Conservation (phyloP, 441 rosid species). For the Erodium chrysanthum region DNA sequence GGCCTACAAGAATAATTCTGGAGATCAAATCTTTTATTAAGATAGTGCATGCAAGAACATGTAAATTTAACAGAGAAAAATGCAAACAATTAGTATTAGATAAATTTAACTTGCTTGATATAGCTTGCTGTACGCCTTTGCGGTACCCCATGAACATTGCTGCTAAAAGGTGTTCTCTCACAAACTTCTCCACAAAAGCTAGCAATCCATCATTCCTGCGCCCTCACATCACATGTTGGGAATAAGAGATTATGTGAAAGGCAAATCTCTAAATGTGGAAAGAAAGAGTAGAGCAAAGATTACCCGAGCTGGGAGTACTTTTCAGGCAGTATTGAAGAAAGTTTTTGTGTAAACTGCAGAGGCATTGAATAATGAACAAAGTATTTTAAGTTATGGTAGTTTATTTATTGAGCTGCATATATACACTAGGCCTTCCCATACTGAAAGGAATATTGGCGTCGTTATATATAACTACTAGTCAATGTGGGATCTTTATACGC, state of each 20-base stretch:
- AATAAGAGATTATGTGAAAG: constrained; percentile 11
- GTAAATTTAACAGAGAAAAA: too few species aligned
- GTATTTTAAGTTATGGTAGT: neutral
- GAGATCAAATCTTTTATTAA: constrained; percentile 13
- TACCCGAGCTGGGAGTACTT: constrained; percentile 89
- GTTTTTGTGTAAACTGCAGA: constrained; percentile 84
- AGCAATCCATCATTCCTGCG: constrained; percentile 95
- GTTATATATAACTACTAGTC: neutral
- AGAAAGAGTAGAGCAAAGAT: constrained; percentile 20
- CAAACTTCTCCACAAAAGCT: constrained; percentile 86
- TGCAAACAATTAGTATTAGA: neutral
- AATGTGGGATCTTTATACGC: neutral
- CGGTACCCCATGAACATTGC: constrained; percentile 95
- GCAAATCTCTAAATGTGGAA: too few species aligned
- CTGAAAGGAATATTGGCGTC: neutral
- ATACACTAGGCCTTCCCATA: neutral
- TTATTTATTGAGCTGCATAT: neutral
- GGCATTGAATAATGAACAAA: constrained; percentile 24
- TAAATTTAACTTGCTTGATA: constrained; percentile 61
- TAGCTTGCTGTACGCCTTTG: constrained; percentile 96
- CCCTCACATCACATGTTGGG: constrained; percentile 15
- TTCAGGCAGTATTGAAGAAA: constrained; percentile 73
- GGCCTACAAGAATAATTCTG: constrained; percentile 44
- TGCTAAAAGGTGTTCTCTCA: constrained; percentile 90
- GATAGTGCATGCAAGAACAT: neutral